Evolutionary conservation across 805 yeast genomes (phyloP).

Genomic region (Yarrowia keelungensis): DNA sequence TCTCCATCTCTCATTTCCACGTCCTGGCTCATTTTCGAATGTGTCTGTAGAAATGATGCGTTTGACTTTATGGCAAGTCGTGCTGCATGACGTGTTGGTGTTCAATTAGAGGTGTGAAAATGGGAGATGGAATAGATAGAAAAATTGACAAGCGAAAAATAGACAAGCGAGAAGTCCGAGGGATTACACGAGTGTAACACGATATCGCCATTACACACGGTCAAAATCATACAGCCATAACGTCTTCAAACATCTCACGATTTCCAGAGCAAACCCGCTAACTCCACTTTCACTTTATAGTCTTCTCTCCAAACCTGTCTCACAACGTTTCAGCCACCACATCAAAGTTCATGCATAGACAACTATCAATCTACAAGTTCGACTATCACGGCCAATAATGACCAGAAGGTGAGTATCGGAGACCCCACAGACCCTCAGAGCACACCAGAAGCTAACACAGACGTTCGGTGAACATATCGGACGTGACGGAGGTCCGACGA

Average conservation of each 20-base stretch:
- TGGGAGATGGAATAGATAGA: not conserved
- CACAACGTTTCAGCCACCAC: not conserved
- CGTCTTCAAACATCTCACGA: too few species aligned
- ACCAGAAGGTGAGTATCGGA: conserved; percentile 26
- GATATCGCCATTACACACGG: too few species aligned
- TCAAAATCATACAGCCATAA: too few species aligned
- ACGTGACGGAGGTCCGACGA: conserved; percentile 52
- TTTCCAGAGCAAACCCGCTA: not conserved
- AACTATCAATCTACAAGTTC: not conserved
- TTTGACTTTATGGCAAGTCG: conserved; percentile 12
- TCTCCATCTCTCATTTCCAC: conserved; percentile 36
- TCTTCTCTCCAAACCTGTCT: not conserved
- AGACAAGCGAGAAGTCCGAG: too few species aligned
- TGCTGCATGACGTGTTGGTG: conserved; percentile 22
- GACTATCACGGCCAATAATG: conserved; percentile 22
- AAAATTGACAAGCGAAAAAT: not conserved
- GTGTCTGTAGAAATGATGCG: not conserved
- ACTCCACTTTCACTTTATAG: not conserved
- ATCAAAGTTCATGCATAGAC: conserved; percentile 26
- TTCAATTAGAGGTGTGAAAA: too few species aligned
- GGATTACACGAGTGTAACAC: too few species aligned
- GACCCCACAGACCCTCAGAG: too few species aligned
- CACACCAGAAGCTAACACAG: conserved; percentile 14
- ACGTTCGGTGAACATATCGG: conserved; percentile 31
- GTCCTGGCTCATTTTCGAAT: conserved; percentile 6